Base-by-base conservation (phyloP, 2,329 filamentous ascomycete genomes). In the Furcasterigmium sp. region DNA sequence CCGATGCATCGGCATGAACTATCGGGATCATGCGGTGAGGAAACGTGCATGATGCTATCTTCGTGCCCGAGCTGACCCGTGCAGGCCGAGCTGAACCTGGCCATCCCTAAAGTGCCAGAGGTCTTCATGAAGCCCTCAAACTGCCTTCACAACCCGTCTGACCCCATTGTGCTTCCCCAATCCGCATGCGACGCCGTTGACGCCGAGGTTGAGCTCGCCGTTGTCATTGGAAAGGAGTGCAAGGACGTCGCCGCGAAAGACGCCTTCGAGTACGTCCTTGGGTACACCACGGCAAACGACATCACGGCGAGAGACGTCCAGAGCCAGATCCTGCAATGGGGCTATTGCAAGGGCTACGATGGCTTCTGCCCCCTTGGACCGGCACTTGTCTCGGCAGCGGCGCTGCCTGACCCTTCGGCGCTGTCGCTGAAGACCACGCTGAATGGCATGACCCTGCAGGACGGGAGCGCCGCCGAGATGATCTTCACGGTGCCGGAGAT, bases 251-350 rank as follows among this genome's bases (percentile, higher is more conserved):
- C 64, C 6, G 69, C 70, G 34, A 59, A 61, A 0, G 63, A 75
- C 19, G 74, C 72, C 13, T 50, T 72, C 18, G 62, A 69, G 39
- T 74, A 76, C 46, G 63, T 80, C 3, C 67, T 79, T 3, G 76
- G 76, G 20, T 80, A 79, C 51, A 78, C 75, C 0, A 68, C 70
- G 30, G 70, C 70, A 42, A 80, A 80, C 56, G 76, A 80, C 54
- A 67, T 80, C 1, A 74, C 70, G 7, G 70, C 69, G 10, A 66
- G 76, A 6, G 70, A 69, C 39, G 68, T 63, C 37, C 76, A 80
- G 54, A 68, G 66, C 47, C 61, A 65, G 6, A 67, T 70, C 45
- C 63, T 57, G 39, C 72, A 76, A 46, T 75, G 72, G 72, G 67
- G 67, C 39, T 75, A 68, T 46, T 69, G 67, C 20, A 75, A 76